Base-by-base conservation (phyloP, 805 yeast genomes). In the Starmerella etchellsii region DNA sequence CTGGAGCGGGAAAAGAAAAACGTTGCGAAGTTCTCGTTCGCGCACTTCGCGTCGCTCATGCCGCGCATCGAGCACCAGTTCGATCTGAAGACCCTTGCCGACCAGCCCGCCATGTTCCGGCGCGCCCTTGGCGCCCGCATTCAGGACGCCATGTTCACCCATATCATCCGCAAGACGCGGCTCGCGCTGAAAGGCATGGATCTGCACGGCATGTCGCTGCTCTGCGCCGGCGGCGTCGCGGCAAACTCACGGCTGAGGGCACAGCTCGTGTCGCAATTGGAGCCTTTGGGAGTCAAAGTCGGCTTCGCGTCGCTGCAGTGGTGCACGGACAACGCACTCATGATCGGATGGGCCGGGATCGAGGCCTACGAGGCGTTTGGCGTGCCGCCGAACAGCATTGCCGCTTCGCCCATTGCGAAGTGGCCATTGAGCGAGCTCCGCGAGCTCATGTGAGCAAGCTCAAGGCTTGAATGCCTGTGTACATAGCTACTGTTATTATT, bases 341-440 rank as follows among this genome's bases (percentile, higher is more conserved):
- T 91, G 98, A 91, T 91, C 39, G 98, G 95, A 1, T 83, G 93
- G 76, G 94, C 97, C 0, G 98, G 96, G 0, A 82, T 88, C 8
- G 95, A 88, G 57, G 61, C 87, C 16, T 79, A 64, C 55, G 95
- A 85, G 55, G 68, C 70, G 16, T 13, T 9, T 1, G 33, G 38
- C 6, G 35, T 21, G 5, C 22, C 22, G 23, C 18, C 22, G 3
- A 6, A 3, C 20, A 24, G 39, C 18, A 52, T 81, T 31, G 67
- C 61, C 10, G 71, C 75, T 2, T 53, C 69, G n/a, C 93, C 94
- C 1, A 64, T 74, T 1, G 65, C 84, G 35, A 82, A 76, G 59
- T 88, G 98, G 98, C 87, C 94, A 1, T 54, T 85, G 44, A 60
- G 68, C 35, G 70, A 75, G 53, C 76, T 31, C 11, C n/a, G n/a